Conservation (phyloP, 208 protist genomes). For the Leishmania amazonensis region DNA sequence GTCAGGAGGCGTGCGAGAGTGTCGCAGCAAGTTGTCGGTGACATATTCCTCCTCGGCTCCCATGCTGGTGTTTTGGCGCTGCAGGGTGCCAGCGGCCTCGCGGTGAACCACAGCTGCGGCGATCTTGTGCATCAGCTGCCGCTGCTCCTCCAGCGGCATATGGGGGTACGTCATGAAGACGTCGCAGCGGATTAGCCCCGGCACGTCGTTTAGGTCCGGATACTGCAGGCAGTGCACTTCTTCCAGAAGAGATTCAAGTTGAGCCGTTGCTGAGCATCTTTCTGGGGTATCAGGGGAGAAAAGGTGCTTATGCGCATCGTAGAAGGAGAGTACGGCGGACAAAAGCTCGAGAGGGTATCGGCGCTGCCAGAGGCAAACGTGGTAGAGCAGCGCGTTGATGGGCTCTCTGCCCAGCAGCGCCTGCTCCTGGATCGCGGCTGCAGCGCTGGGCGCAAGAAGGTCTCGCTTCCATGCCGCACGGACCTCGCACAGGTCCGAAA, state of each 20-base stretch:
- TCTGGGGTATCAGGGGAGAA: constrained; percentile 1
- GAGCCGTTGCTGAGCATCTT: constrained; percentile 6
- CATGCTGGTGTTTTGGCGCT: not conserved
- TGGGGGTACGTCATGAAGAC: constrained; percentile 71
- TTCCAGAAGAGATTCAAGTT: constrained; percentile 57
- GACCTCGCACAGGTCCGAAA: constrained; percentile 12
- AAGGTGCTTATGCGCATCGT: constrained; percentile 17
- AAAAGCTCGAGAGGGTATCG: constrained; percentile 64
- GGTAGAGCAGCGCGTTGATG: constrained; percentile 45
- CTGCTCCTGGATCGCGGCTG: constrained; percentile 6
- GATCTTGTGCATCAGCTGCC: constrained; percentile 42
- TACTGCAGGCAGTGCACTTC: constrained; percentile 34
- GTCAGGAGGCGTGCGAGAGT: constrained; percentile 18
- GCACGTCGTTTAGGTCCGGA: constrained; percentile 32
- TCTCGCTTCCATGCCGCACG: constrained; percentile 24
- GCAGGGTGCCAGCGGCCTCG: not conserved
- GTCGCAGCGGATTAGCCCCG: constrained; percentile 65
- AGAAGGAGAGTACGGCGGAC: constrained; percentile 38
- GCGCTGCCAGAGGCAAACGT: constrained; percentile 79
- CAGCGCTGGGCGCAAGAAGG: constrained; percentile 17
- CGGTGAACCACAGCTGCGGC: constrained; percentile 15
- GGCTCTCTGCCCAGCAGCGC: not conserved
- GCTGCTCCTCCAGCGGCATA: constrained; percentile 41
- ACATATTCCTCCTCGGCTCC: not conserved
- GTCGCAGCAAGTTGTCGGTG: not conserved